Base-by-base conservation (phyloP, 768 basidiomycete genomes). In the Postia placenta region DNA sequence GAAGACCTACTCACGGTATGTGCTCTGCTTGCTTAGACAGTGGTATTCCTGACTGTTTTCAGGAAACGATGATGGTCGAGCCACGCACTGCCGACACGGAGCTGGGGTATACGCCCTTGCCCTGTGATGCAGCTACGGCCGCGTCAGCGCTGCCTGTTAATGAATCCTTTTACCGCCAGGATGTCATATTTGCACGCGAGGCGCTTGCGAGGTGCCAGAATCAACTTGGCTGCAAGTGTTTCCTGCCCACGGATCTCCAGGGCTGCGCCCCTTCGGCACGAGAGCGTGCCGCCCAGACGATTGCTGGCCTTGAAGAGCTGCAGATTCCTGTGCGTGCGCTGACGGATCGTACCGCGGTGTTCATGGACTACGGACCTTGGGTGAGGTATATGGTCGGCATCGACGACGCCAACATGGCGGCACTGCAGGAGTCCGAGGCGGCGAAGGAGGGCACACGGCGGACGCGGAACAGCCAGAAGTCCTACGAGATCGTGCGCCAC, bases 401-500 rank as follows among this genome's bases (percentile, higher is more conserved):
- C 19, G 57, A 58, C 42, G 57, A 58, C 37, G 54, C 40, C 19
- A 38, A 22, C 42, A 30, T 47, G 19, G 45, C 52, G 14, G 45
- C 41, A n/a, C 36, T 20, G 7, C 9, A 35, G 33, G 19, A 19
- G 45, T 45, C 22, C 19, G 30, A 45, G 23, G 48, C 42, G 40
- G 17, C 1, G 23, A 45, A 43, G 7, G 57, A 53, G 14, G 45
- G 51, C 5, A 27, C 40, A 2, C 51, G 57, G 25, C 42, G 38
- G 36, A 58, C 57, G 39, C 49, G 57, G 20, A 58, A 58, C 48
- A 55, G 54, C 19, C 57, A 55, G 30, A 47, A 47, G 39, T 39
- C 27, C 25, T 14, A 41, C 39, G 17, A 30, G 22, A n/a, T 30
- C 36, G 28, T 33, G 17, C 45, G 45, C 33, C 36, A 45, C 33